Base-by-base conservation (phyloP, 2,329 filamentous ascomycete genomes). In the Fusarium sp. region DNA sequence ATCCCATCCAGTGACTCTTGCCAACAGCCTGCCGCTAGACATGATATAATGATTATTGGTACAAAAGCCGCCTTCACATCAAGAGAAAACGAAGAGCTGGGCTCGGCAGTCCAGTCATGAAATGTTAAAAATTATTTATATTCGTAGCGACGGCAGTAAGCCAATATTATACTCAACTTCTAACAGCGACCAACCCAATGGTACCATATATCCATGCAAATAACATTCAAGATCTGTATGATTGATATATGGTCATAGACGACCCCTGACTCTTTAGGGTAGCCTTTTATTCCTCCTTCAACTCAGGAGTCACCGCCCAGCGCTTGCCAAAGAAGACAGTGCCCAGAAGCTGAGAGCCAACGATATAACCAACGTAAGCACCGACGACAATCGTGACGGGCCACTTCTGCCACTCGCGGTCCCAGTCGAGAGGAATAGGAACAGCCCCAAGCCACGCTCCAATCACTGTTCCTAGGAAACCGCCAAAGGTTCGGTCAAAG, bases 361-460 rank as follows among this genome's bases (percentile, higher is more conserved):
- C 69, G 2, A 88, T 83, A 78, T 92, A 94, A 2, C 96, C 96
- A 7, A 88, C 80, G 78, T 97, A 98, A 19, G 92, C 84, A 4
- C 96, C 96, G 3, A 87, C 89, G 6, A 98, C 80, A 60, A 99
- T 92, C 0, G 96, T 99, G 47, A 98, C 90, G 0, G 96, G 96
- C 92, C 95, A 99, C 78, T 91, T 92, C 86, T 99, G 96, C 96
- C 96, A 99, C 72, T 97, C 94, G n/a, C 96, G 89, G 78, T 99
- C 96, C 95, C 95, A 98, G 78, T 99, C 96, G 70, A 99, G 82
- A 3, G 96, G 96, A 72, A 99, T 98, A 0, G 96, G 96, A 53
- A 98, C 88, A 9, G 96, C 96, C 5, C 96, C 96, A 41, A 97
- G 81, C 96, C 96, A 98, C 40, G 93, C 93, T 7, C 96, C 96